Conservation (phyloP, 352 stramenopile species). For the Phytophthora cajani region DNA sequence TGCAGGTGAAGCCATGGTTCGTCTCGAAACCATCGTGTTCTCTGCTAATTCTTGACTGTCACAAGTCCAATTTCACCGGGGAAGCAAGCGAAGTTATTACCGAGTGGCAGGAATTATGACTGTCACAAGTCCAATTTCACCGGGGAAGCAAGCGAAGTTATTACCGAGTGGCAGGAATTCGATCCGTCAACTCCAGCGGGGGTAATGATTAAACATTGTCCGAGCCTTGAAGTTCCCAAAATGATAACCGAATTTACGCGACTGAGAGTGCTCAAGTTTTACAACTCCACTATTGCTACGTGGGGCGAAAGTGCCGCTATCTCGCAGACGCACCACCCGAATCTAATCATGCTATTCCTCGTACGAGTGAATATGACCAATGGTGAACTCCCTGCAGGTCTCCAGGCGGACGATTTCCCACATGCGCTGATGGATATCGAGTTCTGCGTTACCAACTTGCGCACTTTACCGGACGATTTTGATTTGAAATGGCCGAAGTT, state of each 20-base stretch:
- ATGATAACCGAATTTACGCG: conserved; percentile 35
- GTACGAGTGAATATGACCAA: conserved; percentile 39
- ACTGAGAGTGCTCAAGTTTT: conserved; percentile 41
- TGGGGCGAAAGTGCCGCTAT: conserved; percentile 40
- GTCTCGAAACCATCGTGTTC: conserved; percentile 30
- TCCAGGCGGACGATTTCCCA: conserved; percentile 40
- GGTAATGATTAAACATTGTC: conserved; percentile 38
- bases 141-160: conserved; percentile 1
- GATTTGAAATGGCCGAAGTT: conserved; percentile 39
- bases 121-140: conserved; percentile 1
- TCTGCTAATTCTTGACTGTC: conserved; percentile 40
- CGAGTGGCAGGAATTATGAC: conserved; percentile 24
- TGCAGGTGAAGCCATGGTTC: conserved; percentile 37
- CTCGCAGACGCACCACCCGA: conserved; percentile 32
- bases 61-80: conserved; percentile 1
- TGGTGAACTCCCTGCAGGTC: conserved; percentile 35
- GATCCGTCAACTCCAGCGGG: conserved; percentile 21
- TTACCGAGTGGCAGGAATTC: conserved; percentile 16
- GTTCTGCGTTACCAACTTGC: conserved; percentile 40
- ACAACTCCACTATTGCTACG: conserved; percentile 39
- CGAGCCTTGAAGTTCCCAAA: conserved; percentile 37
- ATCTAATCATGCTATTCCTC: conserved; percentile 43
- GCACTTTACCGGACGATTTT: conserved; percentile 39
- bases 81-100: background rate
- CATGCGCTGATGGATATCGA: conserved; percentile 39